Percentiles rank a stretch among this genome's conserved stretches.
These are phyloP conservation scores for Sechiopsis laciniata DNA, from an alignment of 306 rosid species.

Conservation along the genomic window DNA sequence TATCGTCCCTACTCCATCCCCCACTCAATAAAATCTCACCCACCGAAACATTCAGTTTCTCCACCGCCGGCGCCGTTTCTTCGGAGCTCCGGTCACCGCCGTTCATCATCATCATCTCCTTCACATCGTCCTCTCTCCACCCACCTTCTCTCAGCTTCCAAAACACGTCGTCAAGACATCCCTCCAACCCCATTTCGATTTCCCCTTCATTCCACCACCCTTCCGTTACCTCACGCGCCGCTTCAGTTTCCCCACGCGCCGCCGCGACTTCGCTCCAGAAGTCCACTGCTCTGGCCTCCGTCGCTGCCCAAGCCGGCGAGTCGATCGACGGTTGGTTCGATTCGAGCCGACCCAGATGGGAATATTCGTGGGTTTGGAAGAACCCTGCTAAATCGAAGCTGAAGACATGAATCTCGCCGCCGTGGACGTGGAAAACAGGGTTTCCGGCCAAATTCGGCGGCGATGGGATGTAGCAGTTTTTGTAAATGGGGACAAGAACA, in stretches of 20 bases:
- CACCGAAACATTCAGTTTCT: constrained; percentile 19
- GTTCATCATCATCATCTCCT: constrained; percentile 65
- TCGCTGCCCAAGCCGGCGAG: constrained; percentile 74
- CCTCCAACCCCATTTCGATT: constrained; percentile 19
- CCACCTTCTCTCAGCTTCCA: constrained; percentile 69
- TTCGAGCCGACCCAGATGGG: neutral
- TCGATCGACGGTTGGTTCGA: neutral
- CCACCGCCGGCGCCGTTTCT: neutral
- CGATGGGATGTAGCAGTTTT: constrained; percentile 52
- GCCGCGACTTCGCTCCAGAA: constrained; percentile 68
- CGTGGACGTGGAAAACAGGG: constrained; percentile 51
- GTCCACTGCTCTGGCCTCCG: constrained; percentile 31
- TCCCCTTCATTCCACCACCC: constrained; percentile 38
- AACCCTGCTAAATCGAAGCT: constrained; percentile 57
- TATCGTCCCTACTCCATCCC: constrained; percentile 85
- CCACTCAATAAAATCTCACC: constrained; percentile 52
- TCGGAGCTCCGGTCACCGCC: constrained; percentile 14
- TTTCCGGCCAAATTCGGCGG: constrained; percentile 49
- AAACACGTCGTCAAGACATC: constrained; percentile 47
- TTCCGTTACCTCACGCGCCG: constrained; percentile 18
- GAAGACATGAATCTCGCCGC: constrained; percentile 36
- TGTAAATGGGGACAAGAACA: constrained; percentile 52
- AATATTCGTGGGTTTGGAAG: constrained; percentile 39
- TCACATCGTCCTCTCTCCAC: constrained; percentile 76
- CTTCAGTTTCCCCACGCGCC: neutral